Percentiles rank a stretch among this genome's conserved stretches.
phyloP scores from a whole-genome alignment of 1,284 basidiomycete genomes.

The Apiotrichum veenhuisii region DNA sequence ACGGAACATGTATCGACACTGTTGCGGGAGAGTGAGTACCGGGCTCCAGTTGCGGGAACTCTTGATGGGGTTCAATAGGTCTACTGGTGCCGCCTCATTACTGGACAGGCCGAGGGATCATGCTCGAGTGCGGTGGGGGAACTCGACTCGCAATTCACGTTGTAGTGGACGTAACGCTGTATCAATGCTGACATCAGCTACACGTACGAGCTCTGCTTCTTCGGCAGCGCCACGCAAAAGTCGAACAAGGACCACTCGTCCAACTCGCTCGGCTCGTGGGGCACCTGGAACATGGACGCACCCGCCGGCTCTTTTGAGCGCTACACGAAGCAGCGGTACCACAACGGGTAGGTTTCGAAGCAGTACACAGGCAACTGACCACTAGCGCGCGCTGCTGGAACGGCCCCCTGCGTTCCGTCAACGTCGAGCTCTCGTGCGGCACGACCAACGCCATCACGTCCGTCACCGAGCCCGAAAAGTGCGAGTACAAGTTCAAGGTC shows the following conservation, averaged over 20 bases:
- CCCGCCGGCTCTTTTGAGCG: conserved; percentile 63
- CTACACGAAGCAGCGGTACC: conserved; percentile 78
- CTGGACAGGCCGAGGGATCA: too few species aligned
- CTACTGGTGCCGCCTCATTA: too few species aligned
- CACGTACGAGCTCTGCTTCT: conserved; percentile 94
- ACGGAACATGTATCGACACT: conserved; percentile 73
- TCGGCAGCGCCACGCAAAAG: conserved; percentile 82
- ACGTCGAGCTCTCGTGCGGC: conserved; percentile 81
- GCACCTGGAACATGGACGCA: conserved; percentile 65
- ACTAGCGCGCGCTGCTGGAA: conserved; percentile 84
- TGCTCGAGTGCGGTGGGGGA: too few species aligned
- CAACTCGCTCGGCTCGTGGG: conserved; percentile 78
- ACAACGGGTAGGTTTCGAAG: conserved; percentile 56
- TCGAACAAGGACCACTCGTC: conserved; percentile 73
- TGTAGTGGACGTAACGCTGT: too few species aligned
- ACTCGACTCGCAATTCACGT: too few species aligned
- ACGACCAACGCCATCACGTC: conserved; percentile 76
- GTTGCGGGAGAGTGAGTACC: conserved; percentile 80
- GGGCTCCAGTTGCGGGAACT: too few species aligned
- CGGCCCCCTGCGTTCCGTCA: conserved; percentile 65
- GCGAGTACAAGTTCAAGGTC: conserved; percentile 86
- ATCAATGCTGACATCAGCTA: conserved; percentile 58
- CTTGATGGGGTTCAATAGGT: too few species aligned
- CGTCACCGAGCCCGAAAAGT: conserved; percentile 91
- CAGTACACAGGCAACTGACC: background rate